These are phyloP conservation scores for Ophiosphaerella korrae DNA, from an alignment of 2,329 filamentous ascomycete species.

Conservation along the genomic window DNA sequence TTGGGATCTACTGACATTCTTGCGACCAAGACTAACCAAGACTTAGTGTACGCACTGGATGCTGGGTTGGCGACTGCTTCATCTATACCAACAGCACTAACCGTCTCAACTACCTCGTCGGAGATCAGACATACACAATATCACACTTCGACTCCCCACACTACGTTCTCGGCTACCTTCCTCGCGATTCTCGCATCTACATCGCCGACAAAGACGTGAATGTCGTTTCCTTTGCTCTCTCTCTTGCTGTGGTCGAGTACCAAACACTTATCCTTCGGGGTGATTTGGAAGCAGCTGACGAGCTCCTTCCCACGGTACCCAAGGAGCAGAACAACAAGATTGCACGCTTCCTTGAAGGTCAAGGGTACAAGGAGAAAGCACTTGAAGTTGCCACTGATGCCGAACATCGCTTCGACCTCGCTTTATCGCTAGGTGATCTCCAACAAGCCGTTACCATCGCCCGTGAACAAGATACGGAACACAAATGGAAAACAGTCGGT, in stretches of 20 bases:
- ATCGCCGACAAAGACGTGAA: slow-evolving; percentile 94
- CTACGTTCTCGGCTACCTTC: slow-evolving; percentile 94
- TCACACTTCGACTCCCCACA: slow-evolving; percentile 95
- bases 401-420: slow-evolving; percentile 95
- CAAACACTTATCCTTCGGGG: slow-evolving; percentile 93
- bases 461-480: slow-evolving; percentile 81
- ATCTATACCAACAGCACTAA: slow-evolving; percentile 98
- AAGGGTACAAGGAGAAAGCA: slow-evolving; percentile 94
- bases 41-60: slow-evolving; percentile 80
- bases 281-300: slow-evolving; percentile 88
- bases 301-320: slow-evolving; percentile 82
- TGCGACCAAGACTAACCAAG: slow-evolving; percentile 12
- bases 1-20: slow-evolving; percentile 16
- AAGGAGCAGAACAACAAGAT: slow-evolving; percentile 98
- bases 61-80: slow-evolving; percentile 99
- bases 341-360: slow-evolving; percentile 93
- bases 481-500: slow-evolving; percentile 98
- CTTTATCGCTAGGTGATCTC: slow-evolving; percentile 80
- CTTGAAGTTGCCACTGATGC: slow-evolving; percentile 92
- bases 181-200: slow-evolving; percentile 93
- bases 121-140: slow-evolving; percentile 96
- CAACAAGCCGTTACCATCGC: slow-evolving; percentile 86
- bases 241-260: slow-evolving; percentile 91
- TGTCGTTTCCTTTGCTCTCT: slow-evolving; percentile 87
- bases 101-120: slow-evolving; percentile 95